phyloP scores from a whole-genome alignment of 2,329 filamentous ascomycete species.

The Lachnellula suecica region DNA sequence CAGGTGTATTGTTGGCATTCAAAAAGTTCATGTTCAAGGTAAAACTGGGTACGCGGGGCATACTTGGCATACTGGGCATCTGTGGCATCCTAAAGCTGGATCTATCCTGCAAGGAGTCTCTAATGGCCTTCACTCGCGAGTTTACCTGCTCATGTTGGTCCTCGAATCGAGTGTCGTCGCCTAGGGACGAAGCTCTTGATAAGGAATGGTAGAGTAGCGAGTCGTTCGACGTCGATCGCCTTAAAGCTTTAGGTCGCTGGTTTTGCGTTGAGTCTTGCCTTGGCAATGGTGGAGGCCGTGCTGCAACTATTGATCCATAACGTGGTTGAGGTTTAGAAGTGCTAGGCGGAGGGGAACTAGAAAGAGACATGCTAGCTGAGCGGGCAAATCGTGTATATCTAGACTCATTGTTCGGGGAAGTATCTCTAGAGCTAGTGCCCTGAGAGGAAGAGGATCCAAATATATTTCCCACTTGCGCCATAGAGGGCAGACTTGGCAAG shows the following conservation, averaged over 20 bases:
- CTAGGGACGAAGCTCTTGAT: constrained; percentile 78
- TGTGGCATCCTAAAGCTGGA: constrained; percentile 73
- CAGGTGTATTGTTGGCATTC: constrained; percentile 20
- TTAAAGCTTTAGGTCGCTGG: constrained; percentile 37
- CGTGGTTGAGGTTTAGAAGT: constrained; percentile 5
- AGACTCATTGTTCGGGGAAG: not conserved
- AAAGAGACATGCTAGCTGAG: constrained; percentile 9
- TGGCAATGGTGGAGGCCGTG: constrained; percentile 5
- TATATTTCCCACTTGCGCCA: constrained; percentile 29
- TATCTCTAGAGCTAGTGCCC: constrained; percentile 11
- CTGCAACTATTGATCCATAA: constrained; percentile 14
- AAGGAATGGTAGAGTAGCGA: constrained; percentile 74
- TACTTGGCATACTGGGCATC: constrained; percentile 49
- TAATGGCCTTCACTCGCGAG: constrained; percentile 84
- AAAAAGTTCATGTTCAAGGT: constrained; percentile 36
- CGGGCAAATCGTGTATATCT: constrained; percentile 1
- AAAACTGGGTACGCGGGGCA: constrained; percentile 40
- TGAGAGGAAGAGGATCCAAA: constrained; percentile 24
- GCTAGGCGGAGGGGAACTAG: constrained; percentile 3
- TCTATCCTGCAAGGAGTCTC: constrained; percentile 78
- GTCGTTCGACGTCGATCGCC: constrained; percentile 71
- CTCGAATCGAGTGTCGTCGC: constrained; percentile 79
- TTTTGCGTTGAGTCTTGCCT: constrained; percentile 5
- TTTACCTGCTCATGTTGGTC: constrained; percentile 84
- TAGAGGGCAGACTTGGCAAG: constrained; percentile 50